Percentiles rank a stretch among this genome's conserved stretches.
Evolutionary conservation across 2,329 filamentous ascomycete genomes (phyloP).

Genomic region (Rachicladosporium sp.): DNA sequence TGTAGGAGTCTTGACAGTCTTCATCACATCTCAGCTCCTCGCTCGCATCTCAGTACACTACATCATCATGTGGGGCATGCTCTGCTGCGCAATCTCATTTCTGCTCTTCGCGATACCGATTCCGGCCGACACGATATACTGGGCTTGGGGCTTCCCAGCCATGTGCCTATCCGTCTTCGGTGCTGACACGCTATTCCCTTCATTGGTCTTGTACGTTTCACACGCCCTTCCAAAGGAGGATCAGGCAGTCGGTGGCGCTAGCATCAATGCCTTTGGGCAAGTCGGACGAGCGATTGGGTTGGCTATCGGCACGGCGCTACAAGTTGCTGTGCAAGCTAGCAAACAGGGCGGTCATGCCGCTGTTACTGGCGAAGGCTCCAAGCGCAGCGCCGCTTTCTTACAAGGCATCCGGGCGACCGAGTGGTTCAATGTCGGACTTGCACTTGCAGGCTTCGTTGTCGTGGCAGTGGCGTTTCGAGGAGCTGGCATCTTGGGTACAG

Average conservation of each 20-base stretch:
- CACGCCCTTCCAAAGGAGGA: slow-evolving; percentile 50
- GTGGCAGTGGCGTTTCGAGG: slow-evolving; percentile 22
- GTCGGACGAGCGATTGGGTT: slow-evolving; percentile 54
- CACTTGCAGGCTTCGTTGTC: slow-evolving; percentile 21
- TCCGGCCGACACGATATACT: slow-evolving; percentile 48
- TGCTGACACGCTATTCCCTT: slow-evolving; percentile 55
- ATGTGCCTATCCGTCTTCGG: slow-evolving; percentile 55
- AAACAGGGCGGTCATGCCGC: slow-evolving; percentile 16
- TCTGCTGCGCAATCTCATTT: slow-evolving; percentile 42
- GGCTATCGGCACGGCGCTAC: slow-evolving; percentile 52
- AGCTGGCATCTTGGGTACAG: slow-evolving; percentile 16
- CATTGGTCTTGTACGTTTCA: slow-evolving; percentile 53
- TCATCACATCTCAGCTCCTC: slow-evolving; percentile 45
- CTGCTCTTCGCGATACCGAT: slow-evolving; percentile 55
- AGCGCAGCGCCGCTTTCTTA: slow-evolving; percentile 21
- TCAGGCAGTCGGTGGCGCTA: slow-evolving; percentile 54
- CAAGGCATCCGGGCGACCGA: slow-evolving; percentile 26
- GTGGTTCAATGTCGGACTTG: slow-evolving; percentile 30
- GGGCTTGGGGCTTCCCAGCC: slow-evolving; percentile 53
- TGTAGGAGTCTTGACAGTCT: slow-evolving; percentile 44
- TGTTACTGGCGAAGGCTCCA: slow-evolving; percentile 16
- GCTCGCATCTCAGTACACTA: slow-evolving; percentile 45
- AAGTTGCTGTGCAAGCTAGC: slow-evolving; percentile 42
- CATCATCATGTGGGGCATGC: slow-evolving; percentile 46
- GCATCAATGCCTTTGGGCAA: slow-evolving; percentile 55